phyloP scores from a whole-genome alignment of 73 alveolate species.

The Symbiodinium natans region DNA sequence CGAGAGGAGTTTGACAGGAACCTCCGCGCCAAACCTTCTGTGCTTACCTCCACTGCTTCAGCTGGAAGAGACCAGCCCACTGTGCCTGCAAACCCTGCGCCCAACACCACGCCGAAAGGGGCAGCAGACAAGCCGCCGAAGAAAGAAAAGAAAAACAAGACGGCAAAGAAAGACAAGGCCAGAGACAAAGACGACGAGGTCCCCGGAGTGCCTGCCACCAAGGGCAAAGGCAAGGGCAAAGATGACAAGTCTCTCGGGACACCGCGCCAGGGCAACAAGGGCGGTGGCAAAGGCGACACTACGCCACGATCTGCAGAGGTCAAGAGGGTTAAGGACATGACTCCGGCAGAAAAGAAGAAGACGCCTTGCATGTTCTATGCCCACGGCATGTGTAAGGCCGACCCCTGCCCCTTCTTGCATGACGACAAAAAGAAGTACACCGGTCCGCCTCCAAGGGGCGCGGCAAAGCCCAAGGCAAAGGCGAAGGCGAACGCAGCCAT shows the following conservation, averaged over 20 bases:
- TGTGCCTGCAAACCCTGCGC: too few species aligned
- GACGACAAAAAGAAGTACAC: not conserved
- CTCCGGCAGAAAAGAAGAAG: not conserved
- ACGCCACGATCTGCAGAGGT: not conserved
- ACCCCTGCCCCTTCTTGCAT: not conserved
- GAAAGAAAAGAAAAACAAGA: not conserved
- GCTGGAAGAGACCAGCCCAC: too few species aligned
- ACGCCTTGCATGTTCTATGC: constrained; percentile 19
- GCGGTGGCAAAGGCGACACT: too few species aligned
- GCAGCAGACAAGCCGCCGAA: not conserved
- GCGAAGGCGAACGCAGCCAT: not conserved
- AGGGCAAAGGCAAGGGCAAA: too few species aligned
- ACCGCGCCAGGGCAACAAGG: not conserved
- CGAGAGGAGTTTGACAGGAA: not conserved
- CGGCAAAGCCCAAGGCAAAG: not conserved
- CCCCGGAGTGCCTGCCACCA: not conserved
- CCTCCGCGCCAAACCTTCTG: not conserved
- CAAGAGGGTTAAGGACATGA: not conserved
- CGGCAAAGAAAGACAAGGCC: too few species aligned
- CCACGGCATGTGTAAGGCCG: not conserved
- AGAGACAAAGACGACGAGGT: not conserved
- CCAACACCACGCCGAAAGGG: too few species aligned
- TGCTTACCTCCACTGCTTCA: not conserved
- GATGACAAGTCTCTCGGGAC: too few species aligned
- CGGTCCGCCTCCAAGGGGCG: not conserved